Conservation (phyloP, 1,284 basidiomycete species). For the Ceratobasidium sp. region DNA sequence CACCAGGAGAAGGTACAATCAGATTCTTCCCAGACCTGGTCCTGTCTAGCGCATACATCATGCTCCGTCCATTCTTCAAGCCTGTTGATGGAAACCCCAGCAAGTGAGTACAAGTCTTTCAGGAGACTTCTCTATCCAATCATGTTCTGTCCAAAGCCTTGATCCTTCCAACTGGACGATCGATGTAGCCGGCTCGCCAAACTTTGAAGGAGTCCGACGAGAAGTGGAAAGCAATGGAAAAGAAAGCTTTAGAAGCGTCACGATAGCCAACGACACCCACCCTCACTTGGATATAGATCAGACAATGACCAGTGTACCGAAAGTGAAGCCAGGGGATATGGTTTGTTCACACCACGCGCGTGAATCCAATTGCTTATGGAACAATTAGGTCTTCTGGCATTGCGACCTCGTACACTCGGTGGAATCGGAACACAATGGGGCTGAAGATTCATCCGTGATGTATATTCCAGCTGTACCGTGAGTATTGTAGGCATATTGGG, state of each 20-base stretch:
- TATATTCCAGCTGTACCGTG: slow-evolving; percentile 81
- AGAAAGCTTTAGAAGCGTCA: slow-evolving; percentile 13
- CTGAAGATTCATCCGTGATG: slow-evolving; percentile 76
- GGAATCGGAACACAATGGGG: slow-evolving; percentile 72
- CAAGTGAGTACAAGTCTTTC: slow-evolving; percentile 4
- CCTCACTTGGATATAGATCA: slow-evolving; percentile 72
- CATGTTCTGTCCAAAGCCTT: slow-evolving; percentile 45
- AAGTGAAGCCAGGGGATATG: slow-evolving; percentile 74
- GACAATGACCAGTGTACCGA: slow-evolving; percentile 73
- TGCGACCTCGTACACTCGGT: slow-evolving; percentile 81
- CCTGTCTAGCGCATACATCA: slow-evolving; percentile 78
- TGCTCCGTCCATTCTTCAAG: slow-evolving; percentile 84
- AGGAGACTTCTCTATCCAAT: slow-evolving; percentile 38
- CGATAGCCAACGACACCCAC: slow-evolving; percentile 60
- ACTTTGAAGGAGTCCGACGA: slow-evolving; percentile 37
- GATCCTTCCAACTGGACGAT: slow-evolving; percentile 73
- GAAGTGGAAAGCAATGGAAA: slow-evolving; percentile 10
- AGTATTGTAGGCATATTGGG: not conserved
- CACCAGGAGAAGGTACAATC: slow-evolving; percentile 57
- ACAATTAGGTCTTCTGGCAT: slow-evolving; percentile 78
- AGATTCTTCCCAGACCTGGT: slow-evolving; percentile 75
- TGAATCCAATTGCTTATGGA: slow-evolving; percentile 43
- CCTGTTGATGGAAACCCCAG: slow-evolving; percentile 50
- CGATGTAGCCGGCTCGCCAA: slow-evolving; percentile 52
- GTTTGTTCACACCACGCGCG: not conserved